phyloP scores from a whole-genome alignment of 2,329 filamentous ascomycete species.

The Coniochaeta sp. region DNA sequence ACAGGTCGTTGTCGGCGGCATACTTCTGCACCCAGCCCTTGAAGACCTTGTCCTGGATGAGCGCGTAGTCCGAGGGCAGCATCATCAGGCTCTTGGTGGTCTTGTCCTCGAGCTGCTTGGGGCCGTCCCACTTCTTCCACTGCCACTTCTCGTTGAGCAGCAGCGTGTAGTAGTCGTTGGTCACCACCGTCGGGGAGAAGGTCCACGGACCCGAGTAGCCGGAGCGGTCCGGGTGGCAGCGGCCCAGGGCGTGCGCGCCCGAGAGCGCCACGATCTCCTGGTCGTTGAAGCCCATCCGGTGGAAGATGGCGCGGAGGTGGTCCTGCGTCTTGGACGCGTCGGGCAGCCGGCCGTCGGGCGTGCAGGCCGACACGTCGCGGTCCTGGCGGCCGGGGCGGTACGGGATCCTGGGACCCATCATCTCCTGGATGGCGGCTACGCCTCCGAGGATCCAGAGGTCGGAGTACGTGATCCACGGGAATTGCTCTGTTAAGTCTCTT shows the following conservation, averaged over 20 bases:
- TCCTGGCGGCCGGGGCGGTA: constrained; percentile 84
- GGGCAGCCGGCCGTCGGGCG: constrained; percentile 77
- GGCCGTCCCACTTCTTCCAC: constrained; percentile 86
- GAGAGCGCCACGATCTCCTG: constrained; percentile 88
- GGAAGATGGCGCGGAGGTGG: constrained; percentile 88
- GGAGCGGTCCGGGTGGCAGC: constrained; percentile 79
- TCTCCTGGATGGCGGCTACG: constrained; percentile 84
- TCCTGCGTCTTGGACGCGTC: constrained; percentile 68
- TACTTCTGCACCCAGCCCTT: constrained; percentile 75
- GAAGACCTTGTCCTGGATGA: constrained; percentile 85
- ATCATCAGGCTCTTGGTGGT: constrained; percentile 89
- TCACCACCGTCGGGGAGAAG: constrained; percentile 83
- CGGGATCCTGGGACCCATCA: constrained; percentile 81
- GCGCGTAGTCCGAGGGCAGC: constrained; percentile 84
- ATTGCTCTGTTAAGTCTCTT: constrained; percentile 52
- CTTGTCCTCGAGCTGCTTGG: constrained; percentile 76
- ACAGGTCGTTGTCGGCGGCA: constrained; percentile 80
- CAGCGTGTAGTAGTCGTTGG: constrained; percentile 91
- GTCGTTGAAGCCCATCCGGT: constrained; percentile 96
- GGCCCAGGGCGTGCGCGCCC: constrained; percentile 81
- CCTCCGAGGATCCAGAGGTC: constrained; percentile 94
- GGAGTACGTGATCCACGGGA: constrained; percentile 94
- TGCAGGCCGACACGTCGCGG: constrained; percentile 74
- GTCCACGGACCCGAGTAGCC: constrained; percentile 89
- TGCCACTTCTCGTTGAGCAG: constrained; percentile 89